phyloP scores from a whole-genome alignment of 257 asterid genomes.

The Solanum paucissectum region DNA sequence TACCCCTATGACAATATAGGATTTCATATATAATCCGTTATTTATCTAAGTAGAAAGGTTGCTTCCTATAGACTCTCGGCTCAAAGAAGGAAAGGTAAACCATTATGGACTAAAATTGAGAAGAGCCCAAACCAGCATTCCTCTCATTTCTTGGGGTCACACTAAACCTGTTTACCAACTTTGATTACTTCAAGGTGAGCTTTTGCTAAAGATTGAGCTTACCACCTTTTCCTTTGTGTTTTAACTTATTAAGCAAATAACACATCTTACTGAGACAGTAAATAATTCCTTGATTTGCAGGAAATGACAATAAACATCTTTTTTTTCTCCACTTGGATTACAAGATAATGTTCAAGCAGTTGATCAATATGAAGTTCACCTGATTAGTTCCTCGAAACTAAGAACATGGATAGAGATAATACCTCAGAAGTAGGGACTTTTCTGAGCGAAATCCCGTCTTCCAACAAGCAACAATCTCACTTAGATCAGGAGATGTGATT shows the following conservation, averaged over 20 bases:
- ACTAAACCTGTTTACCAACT: neutral
- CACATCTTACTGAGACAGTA: neutral
- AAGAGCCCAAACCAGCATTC: neutral
- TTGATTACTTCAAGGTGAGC: constrained; percentile 32
- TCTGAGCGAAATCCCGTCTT: neutral
- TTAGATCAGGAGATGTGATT: constrained; percentile 62
- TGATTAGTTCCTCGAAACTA: constrained; percentile 4
- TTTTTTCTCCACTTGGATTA: constrained; percentile 62
- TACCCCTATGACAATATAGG: neutral
- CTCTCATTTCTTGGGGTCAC: neutral
- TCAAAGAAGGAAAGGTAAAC: neutral
- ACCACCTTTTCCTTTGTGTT: neutral
- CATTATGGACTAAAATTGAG: neutral
- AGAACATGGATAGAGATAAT: constrained; percentile 1
- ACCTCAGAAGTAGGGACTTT: neutral
- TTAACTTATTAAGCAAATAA: neutral
- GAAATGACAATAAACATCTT: constrained; percentile 26
- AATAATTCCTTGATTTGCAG: constrained; percentile 13
- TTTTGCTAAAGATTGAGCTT: neutral
- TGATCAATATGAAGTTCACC: constrained; percentile 41
- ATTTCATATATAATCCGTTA: neutral
- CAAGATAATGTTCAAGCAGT: constrained; percentile 83
- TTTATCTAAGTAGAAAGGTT: neutral
- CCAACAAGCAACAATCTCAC: constrained; percentile 34
- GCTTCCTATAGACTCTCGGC: neutral